Percentiles rank a stretch among this genome's conserved stretches.
These are phyloP conservation scores for Beauveria sp. DNA, from an alignment of 2,329 filamentous ascomycete species.

Conservation along the genomic window DNA sequence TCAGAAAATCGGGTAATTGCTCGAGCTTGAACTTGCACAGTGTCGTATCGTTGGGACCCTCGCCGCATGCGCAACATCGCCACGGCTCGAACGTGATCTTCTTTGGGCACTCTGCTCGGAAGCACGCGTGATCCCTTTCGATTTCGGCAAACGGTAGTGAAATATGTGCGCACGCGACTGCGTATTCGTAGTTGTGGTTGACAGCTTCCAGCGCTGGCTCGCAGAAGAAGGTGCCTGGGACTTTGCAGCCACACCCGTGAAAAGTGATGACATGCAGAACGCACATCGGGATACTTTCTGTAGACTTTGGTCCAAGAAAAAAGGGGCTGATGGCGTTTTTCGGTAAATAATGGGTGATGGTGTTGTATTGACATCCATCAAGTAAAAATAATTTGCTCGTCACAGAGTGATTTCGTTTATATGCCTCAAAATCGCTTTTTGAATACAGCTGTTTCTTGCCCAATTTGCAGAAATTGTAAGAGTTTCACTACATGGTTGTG, in stretches of 20 bases:
- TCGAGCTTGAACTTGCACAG: background rate
- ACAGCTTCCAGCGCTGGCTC: background rate
- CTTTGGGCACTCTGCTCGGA: background rate
- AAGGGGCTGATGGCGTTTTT: too few species aligned
- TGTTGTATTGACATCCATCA: background rate
- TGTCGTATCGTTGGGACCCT: background rate
- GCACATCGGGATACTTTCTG: background rate
- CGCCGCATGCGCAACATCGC: slow-evolving; percentile 2
- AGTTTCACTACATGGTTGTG: background rate
- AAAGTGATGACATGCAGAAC: background rate
- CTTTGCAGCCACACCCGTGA: slow-evolving; percentile 4
- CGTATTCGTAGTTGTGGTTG: background rate
- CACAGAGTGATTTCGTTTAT: background rate
- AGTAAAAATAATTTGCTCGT: background rate
- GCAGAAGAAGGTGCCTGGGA: background rate
- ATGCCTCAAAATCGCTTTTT: background rate
- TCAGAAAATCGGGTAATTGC: background rate
- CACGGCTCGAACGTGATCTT: background rate
- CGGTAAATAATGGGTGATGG: background rate
- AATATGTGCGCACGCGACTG: background rate
- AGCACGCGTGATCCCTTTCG: background rate
- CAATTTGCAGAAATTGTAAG: background rate
- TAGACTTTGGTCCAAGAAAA: background rate
- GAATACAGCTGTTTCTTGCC: background rate
- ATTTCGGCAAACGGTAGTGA: background rate